These are phyloP conservation scores for Arabidopsis hybrid DNA, from an alignment of 441 rosid genomes.

Conservation along the genomic window DNA sequence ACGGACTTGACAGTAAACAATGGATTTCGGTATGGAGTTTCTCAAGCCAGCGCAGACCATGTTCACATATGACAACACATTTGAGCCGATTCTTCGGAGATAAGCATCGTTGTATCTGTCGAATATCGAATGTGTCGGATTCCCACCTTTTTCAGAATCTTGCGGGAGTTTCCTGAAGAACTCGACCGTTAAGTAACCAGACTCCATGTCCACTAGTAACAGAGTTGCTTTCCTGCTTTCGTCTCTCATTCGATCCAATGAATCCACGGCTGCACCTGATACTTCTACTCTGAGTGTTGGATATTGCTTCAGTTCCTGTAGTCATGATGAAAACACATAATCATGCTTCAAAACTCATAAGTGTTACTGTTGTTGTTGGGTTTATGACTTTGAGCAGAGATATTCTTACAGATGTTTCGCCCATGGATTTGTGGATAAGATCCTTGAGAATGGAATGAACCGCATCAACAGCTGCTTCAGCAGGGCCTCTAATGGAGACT, in stretches of 20 bases:
- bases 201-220: constrained; percentile 91
- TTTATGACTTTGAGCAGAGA: constrained; percentile 4
- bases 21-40: constrained; percentile 82
- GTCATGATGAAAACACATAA: neutral
- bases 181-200: constrained; percentile 83
- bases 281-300: constrained; percentile 87
- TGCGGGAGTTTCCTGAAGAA: constrained; percentile 95
- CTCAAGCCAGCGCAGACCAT: constrained; percentile 83
- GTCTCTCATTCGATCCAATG: constrained; percentile 85
- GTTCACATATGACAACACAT: constrained; percentile 77
- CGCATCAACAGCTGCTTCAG: constrained; percentile 95
- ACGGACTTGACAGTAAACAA: constrained; percentile 90
- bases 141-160: constrained; percentile 92
- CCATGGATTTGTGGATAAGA: constrained; percentile 73
- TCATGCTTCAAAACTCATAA: neutral
- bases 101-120: constrained; percentile 87
- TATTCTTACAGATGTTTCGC: constrained; percentile 64
- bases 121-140: constrained; percentile 83
- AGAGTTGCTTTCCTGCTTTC: constrained; percentile 86
- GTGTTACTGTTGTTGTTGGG: too few relatives aligned
- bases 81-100: constrained; percentile 82
- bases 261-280: constrained; percentile 74
- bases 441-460: constrained; percentile 89
- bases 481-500: constrained; percentile 83
- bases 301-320: constrained; percentile 89